Evolutionary conservation across 192 early-diverging fungal species (phyloP).

Genomic region (Coemansia sp.): DNA sequence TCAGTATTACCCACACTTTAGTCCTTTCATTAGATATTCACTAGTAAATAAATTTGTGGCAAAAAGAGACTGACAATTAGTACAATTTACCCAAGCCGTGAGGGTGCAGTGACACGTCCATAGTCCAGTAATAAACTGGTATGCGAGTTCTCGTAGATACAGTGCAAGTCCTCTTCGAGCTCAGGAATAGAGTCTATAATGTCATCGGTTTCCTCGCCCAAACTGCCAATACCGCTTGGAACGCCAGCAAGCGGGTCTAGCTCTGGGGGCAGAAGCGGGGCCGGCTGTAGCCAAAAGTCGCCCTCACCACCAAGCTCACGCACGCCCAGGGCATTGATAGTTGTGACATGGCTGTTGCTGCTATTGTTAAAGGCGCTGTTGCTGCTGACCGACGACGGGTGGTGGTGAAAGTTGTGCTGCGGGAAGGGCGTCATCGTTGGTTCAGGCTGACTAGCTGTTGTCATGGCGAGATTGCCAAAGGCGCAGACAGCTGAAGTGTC

Average conservation of each 20-base stretch:
- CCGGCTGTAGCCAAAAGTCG: slow-evolving; percentile 40
- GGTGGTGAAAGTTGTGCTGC: slow-evolving; percentile 6
- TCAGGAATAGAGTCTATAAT: slow-evolving; percentile 63
- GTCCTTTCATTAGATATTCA: background rate
- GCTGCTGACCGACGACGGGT: slow-evolving; percentile 3
- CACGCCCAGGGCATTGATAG: slow-evolving; percentile 50
- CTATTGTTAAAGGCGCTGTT: slow-evolving; percentile 5
- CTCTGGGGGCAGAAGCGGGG: slow-evolving; percentile 46
- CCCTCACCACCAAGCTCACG: slow-evolving; percentile 43
- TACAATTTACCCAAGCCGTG: slow-evolving; percentile 55
- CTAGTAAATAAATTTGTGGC: background rate
- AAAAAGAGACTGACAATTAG: no score
- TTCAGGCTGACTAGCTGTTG: background rate
- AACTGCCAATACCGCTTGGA: slow-evolving; percentile 30
- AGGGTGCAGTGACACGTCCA: slow-evolving; percentile 64
- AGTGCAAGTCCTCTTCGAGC: slow-evolving; percentile 67
- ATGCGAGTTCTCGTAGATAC: slow-evolving; percentile 66
- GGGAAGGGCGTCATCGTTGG: slow-evolving; percentile 15
- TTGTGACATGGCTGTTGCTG: slow-evolving; percentile 22
- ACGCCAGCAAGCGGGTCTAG: slow-evolving; percentile 27
- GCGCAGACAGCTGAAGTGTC: background rate
- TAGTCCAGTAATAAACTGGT: slow-evolving; percentile 73
- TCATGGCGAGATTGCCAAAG: slow-evolving; percentile 1
- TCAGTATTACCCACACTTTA: no score
- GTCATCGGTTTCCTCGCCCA: slow-evolving; percentile 43